A percentile compares a stretch with the other conserved stretches of the same genome.
Evolutionary conservation across 164 flowering plant species (phyloP).

Genomic region (Umbellularia californica): DNA sequence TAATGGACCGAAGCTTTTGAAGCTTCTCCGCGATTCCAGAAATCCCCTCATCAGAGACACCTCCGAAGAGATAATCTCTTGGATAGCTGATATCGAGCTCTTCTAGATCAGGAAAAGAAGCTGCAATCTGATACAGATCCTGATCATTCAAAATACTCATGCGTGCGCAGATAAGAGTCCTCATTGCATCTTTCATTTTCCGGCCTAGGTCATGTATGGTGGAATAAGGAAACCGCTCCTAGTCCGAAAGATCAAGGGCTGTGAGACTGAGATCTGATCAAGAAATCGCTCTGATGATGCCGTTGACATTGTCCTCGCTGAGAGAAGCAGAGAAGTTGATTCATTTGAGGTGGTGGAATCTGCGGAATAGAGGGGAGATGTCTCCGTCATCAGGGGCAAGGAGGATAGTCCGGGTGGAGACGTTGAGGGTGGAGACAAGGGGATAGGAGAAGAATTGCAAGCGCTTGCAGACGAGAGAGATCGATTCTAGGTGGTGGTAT

Average conservation of each 20-base stretch:
- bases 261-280: constrained; percentile 24
- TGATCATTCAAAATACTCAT: constrained; percentile 18
- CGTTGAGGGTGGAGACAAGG: constrained; percentile 27
- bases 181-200: constrained; percentile 23
- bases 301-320: constrained; percentile 21
- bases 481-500: constrained; percentile 26
- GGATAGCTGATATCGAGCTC: constrained; percentile 53
- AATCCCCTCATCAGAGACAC: constrained; percentile 43
- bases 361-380: constrained; percentile 22
- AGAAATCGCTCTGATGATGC: constrained; percentile 23
- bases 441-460: constrained; percentile 47
- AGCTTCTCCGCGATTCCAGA: constrained; percentile 27
- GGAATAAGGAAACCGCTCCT: constrained; percentile 21
- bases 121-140: constrained; percentile 33
- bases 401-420: constrained; percentile 25
- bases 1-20: constrained; percentile 24
- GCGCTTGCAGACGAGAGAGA: constrained; percentile 41
- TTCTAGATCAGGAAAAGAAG: constrained; percentile 37
- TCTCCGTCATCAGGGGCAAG: not conserved
- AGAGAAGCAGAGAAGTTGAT: constrained; percentile 19
- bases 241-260: constrained; percentile 41
- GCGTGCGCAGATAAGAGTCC: constrained; percentile 30
- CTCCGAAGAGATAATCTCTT: not conserved
- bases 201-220: constrained; percentile 25
- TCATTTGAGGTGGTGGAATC: constrained; percentile 39